Base-by-base conservation (phyloP, 495 filamentous ascomycete genomes). In the Pyrenula massariospora region DNA sequence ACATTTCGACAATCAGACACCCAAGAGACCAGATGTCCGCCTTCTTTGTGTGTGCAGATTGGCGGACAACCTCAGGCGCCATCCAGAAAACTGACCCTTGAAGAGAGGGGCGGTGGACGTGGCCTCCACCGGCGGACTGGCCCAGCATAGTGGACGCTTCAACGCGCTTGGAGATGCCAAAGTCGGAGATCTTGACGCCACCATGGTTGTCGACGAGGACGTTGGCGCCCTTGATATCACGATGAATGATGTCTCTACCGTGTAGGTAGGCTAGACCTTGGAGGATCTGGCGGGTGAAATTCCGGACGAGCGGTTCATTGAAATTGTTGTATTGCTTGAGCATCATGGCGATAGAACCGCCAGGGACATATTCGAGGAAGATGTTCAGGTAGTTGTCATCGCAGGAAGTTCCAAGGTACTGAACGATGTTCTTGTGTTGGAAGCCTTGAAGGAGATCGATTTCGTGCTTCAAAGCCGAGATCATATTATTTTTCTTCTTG, bases 1-100 rank as follows among this genome's bases (percentile, higher is more conserved):
- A 94, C 93, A 99, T 99, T 71, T 99, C 93, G 24, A 99, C 93
- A 50, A 99, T 87, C 20, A 99, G 73, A 69, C 93, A 99, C 22
- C 93, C 93, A 31, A 99, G 77, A 55, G 89, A 94, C 93, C 93
- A 99, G 65, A 99, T 97, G 67, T 99, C 93, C n/a, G 94, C 93
- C 72, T 99, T 99, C 66, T 92, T 90, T 0, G 93, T 97, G 68
- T 99, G 96, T 0, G 89, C 88, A 1, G 92, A 96, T 70, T 97
- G 93, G 59, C 90, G 91, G 54, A 99, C 94, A 25, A 99, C 93
- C 70, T 99, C 93, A 24, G 93, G 93, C 1, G 93, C 93, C 93
- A 99, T 99, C 93, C 93, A 99, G 71, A 96, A 99, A 50, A 99
- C 93, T 55, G 89, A 95, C 24, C 93, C 93, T 64, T 99, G 93